Evolutionary conservation across 1,284 basidiomycete genomes (phyloP), one percentile per base, ranked within the genome.

Genomic region (Fereydounia khargensis): DNA sequence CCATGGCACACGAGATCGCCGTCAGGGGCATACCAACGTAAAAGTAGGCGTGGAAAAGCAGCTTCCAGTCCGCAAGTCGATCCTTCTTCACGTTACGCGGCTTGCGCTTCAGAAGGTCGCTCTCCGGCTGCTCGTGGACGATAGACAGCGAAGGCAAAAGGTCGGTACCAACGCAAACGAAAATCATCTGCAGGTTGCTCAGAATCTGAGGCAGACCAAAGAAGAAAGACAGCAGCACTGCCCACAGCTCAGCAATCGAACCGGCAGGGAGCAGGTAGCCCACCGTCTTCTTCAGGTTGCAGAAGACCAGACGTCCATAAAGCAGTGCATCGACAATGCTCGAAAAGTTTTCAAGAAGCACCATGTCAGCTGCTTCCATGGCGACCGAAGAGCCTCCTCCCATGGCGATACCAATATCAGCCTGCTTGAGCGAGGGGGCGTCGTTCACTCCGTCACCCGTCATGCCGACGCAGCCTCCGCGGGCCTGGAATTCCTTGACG

Each of bases 401-500:
- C 67, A 81, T 79, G 2, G 80, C 79, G 17, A 81, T 79, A 16
- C 80, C 80, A 28, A 80, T 74, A 47, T 80, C 74, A 0, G 80
- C 80, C 27, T 76, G 75, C 49, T 75, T 77, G 28, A 78, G 52
- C 3, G 25, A 65, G 6, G 85, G 84, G 0, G 84, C 83, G 59
- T 87, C 85, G 61, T 87, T 86, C 14, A 86, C 83, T 14, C 85
- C 85, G 62, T 87, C 85, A 19, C 85, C 84, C 2, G 82, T 82
- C 62, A 80, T 78, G n/a, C 79, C 83, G 20, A 84, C 82, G 9
- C 80, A 77, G 39, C 80, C 80, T 34, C 80, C 80, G 3, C 82
- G 77, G 14, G 73, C 74, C 65, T 85, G 82, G 52, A 85, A 80
- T 36, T 81, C 80, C 45, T 82, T 81, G 47, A 87, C 85, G 49